A percentile compares a stretch with the other conserved stretches of the same genome.
Evolutionary conservation across 2,329 filamentous ascomycete genomes (phyloP).

Genomic region (Colletotrichum siamense): DNA sequence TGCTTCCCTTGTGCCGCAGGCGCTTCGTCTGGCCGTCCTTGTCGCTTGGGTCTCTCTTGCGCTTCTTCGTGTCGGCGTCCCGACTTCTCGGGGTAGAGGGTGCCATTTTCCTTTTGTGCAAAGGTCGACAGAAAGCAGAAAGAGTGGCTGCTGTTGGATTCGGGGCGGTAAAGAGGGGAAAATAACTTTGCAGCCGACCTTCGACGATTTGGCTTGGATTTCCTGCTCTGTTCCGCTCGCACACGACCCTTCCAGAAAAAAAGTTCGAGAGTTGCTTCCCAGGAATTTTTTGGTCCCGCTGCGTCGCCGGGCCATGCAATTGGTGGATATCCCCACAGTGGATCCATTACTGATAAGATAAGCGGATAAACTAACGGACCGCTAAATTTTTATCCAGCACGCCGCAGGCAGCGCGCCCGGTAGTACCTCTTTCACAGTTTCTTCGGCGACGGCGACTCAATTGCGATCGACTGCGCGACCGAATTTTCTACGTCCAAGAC

Average conservation of each 20-base stretch:
- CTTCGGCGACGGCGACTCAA: slow-evolving; percentile 6
- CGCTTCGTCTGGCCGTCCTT: slow-evolving; percentile 43
- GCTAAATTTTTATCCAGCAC: slow-evolving; percentile 16
- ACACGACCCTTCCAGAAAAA: slow-evolving; percentile 19
- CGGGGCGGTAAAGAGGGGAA: not conserved
- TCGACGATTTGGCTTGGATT: slow-evolving; percentile 6
- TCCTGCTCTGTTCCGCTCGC: slow-evolving; percentile 11
- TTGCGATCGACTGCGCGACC: not conserved
- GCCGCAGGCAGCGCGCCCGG: not conserved
- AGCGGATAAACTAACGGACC: slow-evolving; percentile 18
- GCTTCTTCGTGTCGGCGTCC: slow-evolving; percentile 48
- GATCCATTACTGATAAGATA: slow-evolving; percentile 19
- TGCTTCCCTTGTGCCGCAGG: slow-evolving; percentile 32
- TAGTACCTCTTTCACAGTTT: not conserved
- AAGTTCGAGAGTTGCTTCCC: slow-evolving; percentile 20
- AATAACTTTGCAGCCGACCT: not conserved
- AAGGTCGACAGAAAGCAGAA: not conserved
- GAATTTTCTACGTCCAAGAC: not conserved
- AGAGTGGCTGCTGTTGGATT: not conserved
- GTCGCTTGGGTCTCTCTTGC: slow-evolving; percentile 52
- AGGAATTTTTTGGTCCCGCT: slow-evolving; percentile 25
- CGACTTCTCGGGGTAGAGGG: slow-evolving; percentile 34
- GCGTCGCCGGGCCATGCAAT: slow-evolving; percentile 16
- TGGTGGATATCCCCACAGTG: slow-evolving; percentile 11
- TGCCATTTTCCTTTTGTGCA: slow-evolving; percentile 37